Evolutionary conservation across 2,329 filamentous ascomycete species (phyloP).

Genomic region (Sclerotinia sclerotiorum): DNA sequence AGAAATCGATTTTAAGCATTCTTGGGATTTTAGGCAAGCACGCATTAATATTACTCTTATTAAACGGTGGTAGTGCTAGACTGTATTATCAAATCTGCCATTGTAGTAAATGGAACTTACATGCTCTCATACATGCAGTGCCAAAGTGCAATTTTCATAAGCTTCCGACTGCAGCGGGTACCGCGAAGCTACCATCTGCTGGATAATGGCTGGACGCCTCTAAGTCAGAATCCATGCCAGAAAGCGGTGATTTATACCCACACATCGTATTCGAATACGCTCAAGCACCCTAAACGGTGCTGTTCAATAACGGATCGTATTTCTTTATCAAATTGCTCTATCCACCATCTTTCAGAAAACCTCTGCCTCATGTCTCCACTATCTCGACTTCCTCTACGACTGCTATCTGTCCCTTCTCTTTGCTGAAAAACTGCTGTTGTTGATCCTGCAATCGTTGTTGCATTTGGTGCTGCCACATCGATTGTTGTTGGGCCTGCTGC

Average conservation of each 20-base stretch:
- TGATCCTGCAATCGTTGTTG: not conserved
- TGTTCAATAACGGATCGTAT: not conserved
- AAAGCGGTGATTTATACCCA: no score
- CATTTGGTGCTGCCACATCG: not conserved
- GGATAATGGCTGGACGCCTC: no score
- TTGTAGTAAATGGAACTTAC: conserved; percentile 19
- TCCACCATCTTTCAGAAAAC: not conserved
- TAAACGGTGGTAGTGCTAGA: conserved; percentile 28
- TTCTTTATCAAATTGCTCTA: not conserved
- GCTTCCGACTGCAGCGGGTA: not conserved
- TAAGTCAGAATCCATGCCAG: no score
- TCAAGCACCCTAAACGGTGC: not conserved
- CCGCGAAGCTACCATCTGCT: no score
- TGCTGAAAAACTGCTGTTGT: not conserved
- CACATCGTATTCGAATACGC: not conserved
- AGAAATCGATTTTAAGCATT: conserved; percentile 29
- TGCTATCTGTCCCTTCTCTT: not conserved
- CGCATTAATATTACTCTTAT: conserved; percentile 25
- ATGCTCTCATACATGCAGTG: not conserved
- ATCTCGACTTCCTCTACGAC: not conserved
- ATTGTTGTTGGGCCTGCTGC: not conserved
- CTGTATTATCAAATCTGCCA: conserved; percentile 35
- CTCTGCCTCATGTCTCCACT: not conserved
- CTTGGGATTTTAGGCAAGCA: conserved; percentile 24
- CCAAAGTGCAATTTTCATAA: conserved; percentile 3